phyloP scores from a whole-genome alignment of 331 rosid species.

The Saraca asoca region DNA sequence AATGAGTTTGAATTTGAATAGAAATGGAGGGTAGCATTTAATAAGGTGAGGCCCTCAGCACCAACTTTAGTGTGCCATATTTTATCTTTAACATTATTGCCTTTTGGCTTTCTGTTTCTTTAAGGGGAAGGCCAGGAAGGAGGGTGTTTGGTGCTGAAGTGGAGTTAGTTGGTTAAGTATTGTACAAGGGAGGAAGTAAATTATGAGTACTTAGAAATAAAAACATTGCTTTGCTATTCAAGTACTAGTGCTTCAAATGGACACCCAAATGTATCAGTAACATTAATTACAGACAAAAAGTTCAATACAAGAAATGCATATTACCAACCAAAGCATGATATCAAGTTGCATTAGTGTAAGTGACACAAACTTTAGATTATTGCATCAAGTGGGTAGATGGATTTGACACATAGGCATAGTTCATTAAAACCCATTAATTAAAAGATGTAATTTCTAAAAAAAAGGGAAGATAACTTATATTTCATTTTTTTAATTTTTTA shows the following conservation, averaged over 20 bases:
- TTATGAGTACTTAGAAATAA: conserved; percentile 59
- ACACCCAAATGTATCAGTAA: neutral
- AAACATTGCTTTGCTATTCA: conserved; percentile 19
- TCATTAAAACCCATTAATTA: conserved; percentile 19
- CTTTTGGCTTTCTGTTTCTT: conserved; percentile 81
- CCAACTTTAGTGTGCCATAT: conserved; percentile 55
- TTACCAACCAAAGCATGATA: conserved; percentile 31
- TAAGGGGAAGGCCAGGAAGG: conserved; percentile 79
- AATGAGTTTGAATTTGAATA: conserved; percentile 62
- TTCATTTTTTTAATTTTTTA: too few relatives aligned
- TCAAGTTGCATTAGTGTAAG: conserved; percentile 24
- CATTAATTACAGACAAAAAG: conserved; percentile 16
- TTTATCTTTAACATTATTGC: conserved; percentile 64
- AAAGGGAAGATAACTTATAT: too few relatives aligned
- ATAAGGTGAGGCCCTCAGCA: conserved; percentile 46
- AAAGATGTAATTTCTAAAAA: too few relatives aligned
- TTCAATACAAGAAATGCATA: conserved; percentile 23
- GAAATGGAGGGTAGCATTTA: conserved; percentile 66
- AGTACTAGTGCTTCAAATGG: conserved; percentile 26
- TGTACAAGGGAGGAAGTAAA: conserved; percentile 68
- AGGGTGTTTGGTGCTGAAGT: conserved; percentile 72
- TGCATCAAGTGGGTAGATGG: conserved; percentile 34
- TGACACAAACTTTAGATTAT: conserved; percentile 13
- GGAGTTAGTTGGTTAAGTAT: conserved; percentile 94
- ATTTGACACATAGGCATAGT: conserved; percentile 20